phyloP scores from a whole-genome alignment of 768 basidiomycete species.

The Mycena albidolilacea region DNA sequence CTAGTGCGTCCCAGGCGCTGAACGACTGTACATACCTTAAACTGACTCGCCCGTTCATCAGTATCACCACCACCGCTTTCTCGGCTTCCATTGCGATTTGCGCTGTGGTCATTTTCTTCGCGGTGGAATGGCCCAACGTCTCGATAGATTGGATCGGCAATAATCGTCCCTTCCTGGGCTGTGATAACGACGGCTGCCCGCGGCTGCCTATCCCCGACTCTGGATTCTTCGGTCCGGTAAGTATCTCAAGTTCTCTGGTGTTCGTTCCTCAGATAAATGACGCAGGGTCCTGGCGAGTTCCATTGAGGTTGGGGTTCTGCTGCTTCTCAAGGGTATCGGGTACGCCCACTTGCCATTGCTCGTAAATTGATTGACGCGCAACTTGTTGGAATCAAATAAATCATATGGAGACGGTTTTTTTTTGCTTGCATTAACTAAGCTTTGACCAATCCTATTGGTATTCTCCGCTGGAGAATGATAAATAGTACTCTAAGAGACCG shows the following conservation, averaged over 20 bases:
- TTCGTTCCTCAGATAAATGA: neutral
- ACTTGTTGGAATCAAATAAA: neutral
- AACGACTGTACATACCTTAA: neutral
- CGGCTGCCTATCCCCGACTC: slow-evolving; percentile 35
- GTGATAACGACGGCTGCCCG: slow-evolving; percentile 39
- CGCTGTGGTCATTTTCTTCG: slow-evolving; percentile 56
- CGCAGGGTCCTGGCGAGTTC: slow-evolving; percentile 6
- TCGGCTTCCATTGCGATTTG: slow-evolving; percentile 52
- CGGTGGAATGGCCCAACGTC: slow-evolving; percentile 45
- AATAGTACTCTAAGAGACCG: neutral
- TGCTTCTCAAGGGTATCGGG: too few relatives aligned
- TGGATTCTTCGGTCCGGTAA: slow-evolving; percentile 44
- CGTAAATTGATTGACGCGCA: too few relatives aligned
- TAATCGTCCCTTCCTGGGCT: slow-evolving; percentile 40
- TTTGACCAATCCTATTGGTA: neutral
- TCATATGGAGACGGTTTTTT: neutral
- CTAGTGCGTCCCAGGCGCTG: slow-evolving; percentile 38
- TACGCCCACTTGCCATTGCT: too few relatives aligned
- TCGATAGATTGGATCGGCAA: slow-evolving; percentile 51
- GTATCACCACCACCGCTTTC: slow-evolving; percentile 51
- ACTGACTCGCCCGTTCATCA: neutral
- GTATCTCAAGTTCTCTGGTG: neutral
- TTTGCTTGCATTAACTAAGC: neutral
- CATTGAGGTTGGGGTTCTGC: neutral
- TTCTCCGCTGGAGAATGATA: neutral